phyloP scores from a whole-genome alignment of 2,329 filamentous ascomycete species.

The Rhytidhysteron rufulum region DNA sequence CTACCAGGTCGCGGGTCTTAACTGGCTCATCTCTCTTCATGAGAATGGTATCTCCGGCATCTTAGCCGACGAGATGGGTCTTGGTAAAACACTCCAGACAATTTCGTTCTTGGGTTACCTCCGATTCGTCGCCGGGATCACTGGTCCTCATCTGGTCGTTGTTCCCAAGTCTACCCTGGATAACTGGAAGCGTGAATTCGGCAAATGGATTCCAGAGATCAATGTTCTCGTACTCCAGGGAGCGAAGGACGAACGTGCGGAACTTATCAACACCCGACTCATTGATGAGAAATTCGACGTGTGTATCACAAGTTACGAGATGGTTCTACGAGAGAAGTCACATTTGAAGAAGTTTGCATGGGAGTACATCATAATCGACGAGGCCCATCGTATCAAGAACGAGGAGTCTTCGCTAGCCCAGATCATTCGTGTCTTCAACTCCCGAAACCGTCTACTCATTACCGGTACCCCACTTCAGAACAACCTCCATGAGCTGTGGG shows the following conservation, averaged over 20 bases:
- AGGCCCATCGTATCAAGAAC: slow-evolving; percentile 98
- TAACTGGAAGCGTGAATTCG: slow-evolving; percentile 97
- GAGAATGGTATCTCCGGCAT: slow-evolving; percentile 99
- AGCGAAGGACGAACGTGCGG: slow-evolving; percentile 86
- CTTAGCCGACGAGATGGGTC: slow-evolving; percentile 95
- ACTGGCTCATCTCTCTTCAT: slow-evolving; percentile 96
- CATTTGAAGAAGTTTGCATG: slow-evolving; percentile 97
- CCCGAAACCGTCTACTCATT: slow-evolving; percentile 88
- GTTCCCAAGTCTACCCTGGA: slow-evolving; percentile 97
- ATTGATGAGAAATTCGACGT: slow-evolving; percentile 95
- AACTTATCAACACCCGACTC: slow-evolving; percentile 86
- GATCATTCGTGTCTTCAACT: slow-evolving; percentile 94
- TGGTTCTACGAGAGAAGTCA: slow-evolving; percentile 93
- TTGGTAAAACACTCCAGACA: slow-evolving; percentile 96
- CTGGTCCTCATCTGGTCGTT: slow-evolving; percentile 82
- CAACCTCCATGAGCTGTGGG: slow-evolving; percentile 97
- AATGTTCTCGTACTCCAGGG: slow-evolving; percentile 92
- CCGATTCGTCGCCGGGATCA: slow-evolving; percentile 83
- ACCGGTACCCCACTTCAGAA: slow-evolving; percentile 97
- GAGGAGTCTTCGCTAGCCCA: slow-evolving; percentile 96
- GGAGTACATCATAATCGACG: slow-evolving; percentile 99
- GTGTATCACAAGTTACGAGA: slow-evolving; percentile 97
- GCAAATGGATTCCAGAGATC: slow-evolving; percentile 90
- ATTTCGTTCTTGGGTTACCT: slow-evolving; percentile 96
- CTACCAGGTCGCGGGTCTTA: slow-evolving; percentile 91